Evolutionary conservation across 2,329 filamentous ascomycete species (phyloP), one percentile per base, ranked within the genome.

Genomic region (Botryotinia calthae): DNA sequence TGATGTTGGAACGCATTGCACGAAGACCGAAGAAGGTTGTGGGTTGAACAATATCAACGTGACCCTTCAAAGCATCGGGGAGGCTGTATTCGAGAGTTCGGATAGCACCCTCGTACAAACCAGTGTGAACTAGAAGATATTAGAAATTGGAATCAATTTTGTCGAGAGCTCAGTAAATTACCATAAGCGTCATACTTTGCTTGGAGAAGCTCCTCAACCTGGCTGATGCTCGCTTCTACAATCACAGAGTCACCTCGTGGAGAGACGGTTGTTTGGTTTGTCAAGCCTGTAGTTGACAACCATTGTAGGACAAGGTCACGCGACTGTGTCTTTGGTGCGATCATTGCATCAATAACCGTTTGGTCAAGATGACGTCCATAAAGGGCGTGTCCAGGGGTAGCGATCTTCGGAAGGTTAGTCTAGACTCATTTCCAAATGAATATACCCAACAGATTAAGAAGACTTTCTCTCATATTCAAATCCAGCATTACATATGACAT

Each of bases 41-140:
- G 7, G 88, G 88, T 78, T 90, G 87, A 48, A 90, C 85, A 31
- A 86, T 84, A 75, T 88, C 86, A 73, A 90, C 87, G 76, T 88
- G 87, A 59, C 83, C 82, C 76, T 89, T 86, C 12, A 90, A 82
- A 74, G 87, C 83, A 51, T 79, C 79, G 31, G 88, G 88, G 3
- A 90, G 74, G 61, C 78, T 79, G 75, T 80, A 80, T 48, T 78
- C 70, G 2, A 80, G 75, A 44, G 79, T 80, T 73, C 79, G 75
- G 20, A 79, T 65, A 6, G 74, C 73, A 14, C 56, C 72, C 7
- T 78, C 75, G 31, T 56, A 75, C 72, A 34, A 74, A 71, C 31
- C 75, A 58, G 16, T 56, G 37, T 77, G 74, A 54, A 74, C 79
- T 80, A 58, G 40, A 40, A n/a, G 1, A 20, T 40, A 42, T 75